Conservation (phyloP, 2,329 filamentous ascomycete species). For the Trichoderma breve region DNA sequence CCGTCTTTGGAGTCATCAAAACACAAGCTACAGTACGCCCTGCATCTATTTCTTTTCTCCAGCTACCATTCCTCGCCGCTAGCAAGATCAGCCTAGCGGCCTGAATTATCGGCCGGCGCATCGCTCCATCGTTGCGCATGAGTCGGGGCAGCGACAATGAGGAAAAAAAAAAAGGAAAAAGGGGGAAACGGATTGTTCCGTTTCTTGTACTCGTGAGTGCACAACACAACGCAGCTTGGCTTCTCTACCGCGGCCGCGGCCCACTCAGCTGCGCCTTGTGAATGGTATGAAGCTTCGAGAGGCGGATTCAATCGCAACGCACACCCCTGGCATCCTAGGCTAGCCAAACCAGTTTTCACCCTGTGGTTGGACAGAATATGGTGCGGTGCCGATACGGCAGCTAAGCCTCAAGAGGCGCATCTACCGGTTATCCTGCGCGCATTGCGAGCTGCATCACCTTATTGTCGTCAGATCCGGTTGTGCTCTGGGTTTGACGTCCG, state of each 20-base stretch:
- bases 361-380: not conserved
- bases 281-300: not conserved
- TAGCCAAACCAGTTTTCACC: not conserved
- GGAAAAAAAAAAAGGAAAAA: not conserved
- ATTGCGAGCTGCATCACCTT: not conserved
- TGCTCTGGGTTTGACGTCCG: not conserved
- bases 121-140: not conserved
- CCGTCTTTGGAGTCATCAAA: not conserved
- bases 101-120: conserved; percentile 2
- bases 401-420: not conserved
- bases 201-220: not conserved
- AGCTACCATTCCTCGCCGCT: not conserved
- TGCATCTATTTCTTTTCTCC: not conserved
- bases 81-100: conserved; percentile 1
- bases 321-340: not conserved
- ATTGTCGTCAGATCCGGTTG: not conserved
- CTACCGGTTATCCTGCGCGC: not conserved
- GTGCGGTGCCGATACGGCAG: not conserved
- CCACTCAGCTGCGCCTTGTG: not conserved
- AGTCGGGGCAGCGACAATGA: not conserved
- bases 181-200: conserved; percentile 9
- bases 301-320: not conserved
- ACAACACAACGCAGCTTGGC: not conserved
- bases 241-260: not conserved
- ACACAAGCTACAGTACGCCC: not conserved